A percentile compares a stretch with the other conserved stretches of the same genome.
These are phyloP conservation scores for Shiraia sp. DNA, from an alignment of 2,329 filamentous ascomycete species.

Conservation along the genomic window DNA sequence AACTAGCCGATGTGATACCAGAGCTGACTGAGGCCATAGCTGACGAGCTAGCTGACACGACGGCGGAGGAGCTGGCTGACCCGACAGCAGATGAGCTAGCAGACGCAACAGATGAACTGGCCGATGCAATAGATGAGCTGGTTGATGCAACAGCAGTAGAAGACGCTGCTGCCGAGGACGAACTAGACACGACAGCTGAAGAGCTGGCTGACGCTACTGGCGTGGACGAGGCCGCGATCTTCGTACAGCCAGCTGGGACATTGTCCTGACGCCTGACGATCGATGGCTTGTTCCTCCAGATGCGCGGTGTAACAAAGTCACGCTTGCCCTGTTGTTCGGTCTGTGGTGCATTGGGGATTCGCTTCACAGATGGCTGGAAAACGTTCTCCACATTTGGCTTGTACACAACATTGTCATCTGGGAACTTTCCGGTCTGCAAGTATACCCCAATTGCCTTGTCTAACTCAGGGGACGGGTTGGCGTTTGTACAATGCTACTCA, in stretches of 20 bases:
- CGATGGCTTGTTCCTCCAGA: background rate
- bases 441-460: conserved; percentile 1
- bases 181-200: background rate
- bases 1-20: background rate
- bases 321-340: background rate
- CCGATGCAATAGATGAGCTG: background rate
- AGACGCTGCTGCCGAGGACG: background rate
- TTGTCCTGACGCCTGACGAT: background rate
- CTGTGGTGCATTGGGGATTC: background rate
- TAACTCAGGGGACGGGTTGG: background rate
- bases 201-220: background rate
- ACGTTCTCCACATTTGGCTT: background rate
- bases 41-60: background rate
- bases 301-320: background rate
- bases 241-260: conserved; percentile 2
- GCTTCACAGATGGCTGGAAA: background rate
- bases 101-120: background rate
- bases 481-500: conserved; percentile 2
- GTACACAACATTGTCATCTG: background rate
- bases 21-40: background rate
- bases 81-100: no score
- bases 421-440: background rate
- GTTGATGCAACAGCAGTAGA: background rate
- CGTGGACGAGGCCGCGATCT: conserved; percentile 2
- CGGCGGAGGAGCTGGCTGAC: background rate